These are phyloP conservation scores for Lactifluus subvellereus DNA, from an alignment of 768 basidiomycete genomes.

Conservation along the genomic window DNA sequence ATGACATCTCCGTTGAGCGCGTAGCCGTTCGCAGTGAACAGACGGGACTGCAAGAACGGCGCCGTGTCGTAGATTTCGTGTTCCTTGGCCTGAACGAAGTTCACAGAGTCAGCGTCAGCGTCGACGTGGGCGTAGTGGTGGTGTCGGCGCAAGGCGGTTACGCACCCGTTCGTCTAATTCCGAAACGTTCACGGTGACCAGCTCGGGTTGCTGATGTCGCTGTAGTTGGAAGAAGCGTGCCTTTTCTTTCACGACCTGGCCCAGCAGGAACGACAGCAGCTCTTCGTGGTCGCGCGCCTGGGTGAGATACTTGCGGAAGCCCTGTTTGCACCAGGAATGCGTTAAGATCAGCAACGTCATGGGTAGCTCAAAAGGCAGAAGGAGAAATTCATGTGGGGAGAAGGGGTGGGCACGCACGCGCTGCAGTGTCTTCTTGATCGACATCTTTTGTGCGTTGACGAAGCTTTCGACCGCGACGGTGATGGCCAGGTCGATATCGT, in stretches of 20 bases:
- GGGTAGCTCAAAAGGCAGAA: not conserved
- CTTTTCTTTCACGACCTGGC: conserved; percentile 88
- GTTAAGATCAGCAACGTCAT: not conserved
- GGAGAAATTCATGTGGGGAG: no score
- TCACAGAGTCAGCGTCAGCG: not conserved
- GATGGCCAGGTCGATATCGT: conserved; percentile 96
- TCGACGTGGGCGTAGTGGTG: not conserved
- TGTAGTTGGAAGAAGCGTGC: conserved; percentile 79
- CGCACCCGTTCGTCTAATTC: conserved; percentile 86
- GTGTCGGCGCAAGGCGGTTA: conserved; percentile 12
- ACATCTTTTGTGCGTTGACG: conserved; percentile 95
- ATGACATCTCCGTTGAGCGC: conserved; percentile 56
- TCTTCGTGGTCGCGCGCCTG: conserved; percentile 96
- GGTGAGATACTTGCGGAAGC: conserved; percentile 96
- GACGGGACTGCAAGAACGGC: conserved; percentile 77
- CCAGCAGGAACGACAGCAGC: conserved; percentile 88
- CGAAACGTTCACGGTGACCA: conserved; percentile 65
- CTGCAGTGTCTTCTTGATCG: conserved; percentile 96
- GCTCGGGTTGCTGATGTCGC: conserved; percentile 68
- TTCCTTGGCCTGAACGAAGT: conserved; percentile 73
- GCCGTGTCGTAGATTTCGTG: conserved; percentile 90
- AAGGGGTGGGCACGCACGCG: conserved; percentile 49
- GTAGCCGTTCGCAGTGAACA: conserved; percentile 90
- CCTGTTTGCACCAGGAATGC: conserved; percentile 40
- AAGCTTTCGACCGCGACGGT: conserved; percentile 94